Evolutionary conservation across 2,329 filamentous ascomycete genomes (phyloP), one percentile per base, ranked within the genome.

Genomic region (Ascochyta rabiei): DNA sequence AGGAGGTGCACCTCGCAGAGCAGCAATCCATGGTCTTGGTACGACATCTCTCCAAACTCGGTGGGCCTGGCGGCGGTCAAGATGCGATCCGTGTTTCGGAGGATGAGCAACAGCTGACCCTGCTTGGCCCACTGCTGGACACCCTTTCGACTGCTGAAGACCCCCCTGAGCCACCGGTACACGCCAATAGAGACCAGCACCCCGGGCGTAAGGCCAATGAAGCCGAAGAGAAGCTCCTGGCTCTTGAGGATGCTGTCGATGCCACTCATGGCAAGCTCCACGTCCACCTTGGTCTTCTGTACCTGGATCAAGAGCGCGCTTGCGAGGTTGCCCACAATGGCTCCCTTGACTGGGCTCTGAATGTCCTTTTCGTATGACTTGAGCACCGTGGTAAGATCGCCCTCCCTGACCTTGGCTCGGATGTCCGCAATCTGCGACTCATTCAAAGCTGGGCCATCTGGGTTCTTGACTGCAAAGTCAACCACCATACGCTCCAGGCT

Each of bases 221-320:
- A 96, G n/a, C 83, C 95, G 77, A 99, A 99, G 21, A 99, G 90
- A 42, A 99, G 83, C 72, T 99, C 93, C 72, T 99, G 95, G 69
- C 93, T 97, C 79, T 95, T 96, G 53, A 99, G 82, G 28, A 99
- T 83, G 30, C 91, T 86, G 79, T 99, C 93, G 62, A 99, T 99
- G 16, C 95, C 95, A 56, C 90, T 91, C 79, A 99, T 93, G 13
- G 95, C 95, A 57, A 98, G 88, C 75, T 99, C 95, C 12, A 99
- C 87, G 70, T 99, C 95, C 8, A 99, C 95, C 79, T 99, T 99
- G 19, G 95, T 98, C 82, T 99, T 99, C 70, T 99, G 95, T 33
- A 99, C 88, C 72, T 99, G 95, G 50, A 99, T 98, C 39, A 99
- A 81, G 24, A 99, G 84, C 4, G 93, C 92, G 46, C 93, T 88